These are phyloP conservation scores for Claviceps capensis DNA, from an alignment of 2,329 filamentous ascomycete genomes.

Conservation along the genomic window DNA sequence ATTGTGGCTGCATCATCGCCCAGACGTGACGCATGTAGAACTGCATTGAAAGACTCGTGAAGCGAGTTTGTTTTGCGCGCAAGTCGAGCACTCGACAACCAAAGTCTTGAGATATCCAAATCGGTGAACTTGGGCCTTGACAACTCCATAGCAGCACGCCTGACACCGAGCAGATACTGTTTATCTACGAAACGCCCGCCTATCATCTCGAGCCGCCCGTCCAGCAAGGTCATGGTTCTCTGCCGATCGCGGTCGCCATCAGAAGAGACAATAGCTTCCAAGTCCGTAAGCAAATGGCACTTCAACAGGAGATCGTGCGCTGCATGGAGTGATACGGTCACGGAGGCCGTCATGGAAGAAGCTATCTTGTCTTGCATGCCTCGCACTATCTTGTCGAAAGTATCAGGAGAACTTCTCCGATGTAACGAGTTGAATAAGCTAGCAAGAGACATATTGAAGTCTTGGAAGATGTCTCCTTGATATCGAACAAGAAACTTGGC, in stretches of 20 bases:
- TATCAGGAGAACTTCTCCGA: constrained; percentile 35
- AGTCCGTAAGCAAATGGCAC: constrained; percentile 74
- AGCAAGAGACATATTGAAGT: constrained; percentile 78
- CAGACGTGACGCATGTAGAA: constrained; percentile 73
- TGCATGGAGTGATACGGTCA: constrained; percentile 67
- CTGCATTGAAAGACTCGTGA: constrained; percentile 84
- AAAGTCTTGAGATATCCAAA: constrained; percentile 66
- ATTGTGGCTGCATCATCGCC: constrained; percentile 82
- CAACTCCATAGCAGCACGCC: constrained; percentile 76
- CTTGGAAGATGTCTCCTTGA: constrained; percentile 31
- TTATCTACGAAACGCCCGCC: constrained; percentile 88
- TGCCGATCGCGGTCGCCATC: constrained; percentile 26
- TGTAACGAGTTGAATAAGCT: constrained; percentile 40
- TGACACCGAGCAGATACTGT: constrained; percentile 77
- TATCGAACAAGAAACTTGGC: constrained; percentile 49
- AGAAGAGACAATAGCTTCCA: constrained; percentile 58
- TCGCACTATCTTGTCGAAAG: constrained; percentile 44
- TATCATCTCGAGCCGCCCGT: constrained; percentile 72
- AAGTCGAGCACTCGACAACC: constrained; percentile 73
- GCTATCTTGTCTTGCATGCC: constrained; percentile 57
- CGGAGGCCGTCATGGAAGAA: constrained; percentile 59
- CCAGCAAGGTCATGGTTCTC: constrained; percentile 29
- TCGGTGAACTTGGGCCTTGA: constrained; percentile 50
- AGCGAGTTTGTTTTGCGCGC: constrained; percentile 75
- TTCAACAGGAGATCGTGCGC: constrained; percentile 77